phyloP scores from a whole-genome alignment of 2,329 filamentous ascomycete genomes.

The Trichoderma sp. region DNA sequence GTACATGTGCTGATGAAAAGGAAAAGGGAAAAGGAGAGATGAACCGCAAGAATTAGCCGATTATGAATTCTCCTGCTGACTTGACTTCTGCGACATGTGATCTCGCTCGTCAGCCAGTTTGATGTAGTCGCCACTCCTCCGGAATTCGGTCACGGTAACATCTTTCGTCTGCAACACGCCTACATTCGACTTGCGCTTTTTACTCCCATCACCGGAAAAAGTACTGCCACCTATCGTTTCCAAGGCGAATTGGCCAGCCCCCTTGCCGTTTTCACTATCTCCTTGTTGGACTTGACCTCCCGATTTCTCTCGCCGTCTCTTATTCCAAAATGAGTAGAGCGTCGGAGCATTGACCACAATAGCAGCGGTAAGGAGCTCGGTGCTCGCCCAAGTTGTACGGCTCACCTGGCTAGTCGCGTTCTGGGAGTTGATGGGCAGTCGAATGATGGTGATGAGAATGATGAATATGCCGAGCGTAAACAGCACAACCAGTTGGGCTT shows the following conservation, averaged over 20 bases:
- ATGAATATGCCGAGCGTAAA: conserved; percentile 45
- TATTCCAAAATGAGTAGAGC: conserved; percentile 40
- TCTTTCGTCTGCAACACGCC: conserved; percentile 21
- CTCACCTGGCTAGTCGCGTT: conserved; percentile 40
- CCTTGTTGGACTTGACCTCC: not conserved
- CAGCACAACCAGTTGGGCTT: conserved; percentile 37
- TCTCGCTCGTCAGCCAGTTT: conserved; percentile 19
- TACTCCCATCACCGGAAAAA: not conserved
- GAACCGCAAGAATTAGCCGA: not conserved
- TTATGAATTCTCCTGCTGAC: not conserved
- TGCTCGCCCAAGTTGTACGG: conserved; percentile 43
- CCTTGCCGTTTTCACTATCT: not conserved
- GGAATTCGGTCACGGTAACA: conserved; percentile 16
- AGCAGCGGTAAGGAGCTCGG: conserved; percentile 39
- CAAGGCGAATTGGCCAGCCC: not conserved
- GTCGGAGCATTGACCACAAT: conserved; percentile 44
- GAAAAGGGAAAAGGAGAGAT: not conserved
- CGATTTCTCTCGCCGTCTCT: conserved; percentile 29
- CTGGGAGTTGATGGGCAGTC: conserved; percentile 41
- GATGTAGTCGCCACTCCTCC: conserved; percentile 17
- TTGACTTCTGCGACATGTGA: conserved; percentile 6
- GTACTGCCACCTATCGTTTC: conserved; percentile 22
- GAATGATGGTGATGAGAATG: conserved; percentile 43
- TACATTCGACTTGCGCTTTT: conserved; percentile 14
- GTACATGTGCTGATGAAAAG: not conserved